Conservation (phyloP, 2,329 filamentous ascomycete genomes). For the Fusarium humuli region DNA sequence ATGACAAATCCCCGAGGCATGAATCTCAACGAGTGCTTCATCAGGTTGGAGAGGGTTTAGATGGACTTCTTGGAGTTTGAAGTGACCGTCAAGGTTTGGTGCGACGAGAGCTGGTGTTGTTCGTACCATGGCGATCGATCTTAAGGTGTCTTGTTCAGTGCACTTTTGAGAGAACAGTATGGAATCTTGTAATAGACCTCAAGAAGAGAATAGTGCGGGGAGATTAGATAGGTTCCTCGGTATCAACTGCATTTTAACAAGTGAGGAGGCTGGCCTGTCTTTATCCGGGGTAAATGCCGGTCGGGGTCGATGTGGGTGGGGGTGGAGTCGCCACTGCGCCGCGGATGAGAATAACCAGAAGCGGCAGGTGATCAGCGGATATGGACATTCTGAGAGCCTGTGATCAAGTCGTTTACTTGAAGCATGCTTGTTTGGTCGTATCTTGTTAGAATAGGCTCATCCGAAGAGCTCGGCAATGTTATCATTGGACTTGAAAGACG, state of each 20-base stretch:
- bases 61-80: constrained; percentile 2
- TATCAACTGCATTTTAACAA: background rate
- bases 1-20: constrained; percentile 28
- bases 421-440: constrained; percentile 20
- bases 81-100: constrained; percentile 1
- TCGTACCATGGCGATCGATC: background rate
- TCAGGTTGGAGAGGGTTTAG: constrained; percentile 7
- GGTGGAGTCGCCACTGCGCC: background rate
- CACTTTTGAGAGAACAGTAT: too few relatives aligned
- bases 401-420: constrained; percentile 13
- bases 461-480: background rate
- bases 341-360: background rate
- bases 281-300: constrained; percentile 1
- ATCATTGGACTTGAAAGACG: background rate
- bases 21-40: constrained; percentile 24
- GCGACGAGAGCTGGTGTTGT: constrained; percentile 18
- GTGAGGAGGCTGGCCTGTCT: background rate
- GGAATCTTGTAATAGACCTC: background rate
- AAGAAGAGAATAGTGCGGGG: background rate
- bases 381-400: constrained; percentile 7
- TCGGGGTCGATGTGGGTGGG: constrained; percentile 22
- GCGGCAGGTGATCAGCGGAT: background rate
- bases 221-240: background rate
- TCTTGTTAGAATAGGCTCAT: background rate
- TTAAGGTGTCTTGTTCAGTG: background rate